Evolutionary conservation across 805 yeast genomes (phyloP).

Genomic region (Lipomyces yamadae): DNA sequence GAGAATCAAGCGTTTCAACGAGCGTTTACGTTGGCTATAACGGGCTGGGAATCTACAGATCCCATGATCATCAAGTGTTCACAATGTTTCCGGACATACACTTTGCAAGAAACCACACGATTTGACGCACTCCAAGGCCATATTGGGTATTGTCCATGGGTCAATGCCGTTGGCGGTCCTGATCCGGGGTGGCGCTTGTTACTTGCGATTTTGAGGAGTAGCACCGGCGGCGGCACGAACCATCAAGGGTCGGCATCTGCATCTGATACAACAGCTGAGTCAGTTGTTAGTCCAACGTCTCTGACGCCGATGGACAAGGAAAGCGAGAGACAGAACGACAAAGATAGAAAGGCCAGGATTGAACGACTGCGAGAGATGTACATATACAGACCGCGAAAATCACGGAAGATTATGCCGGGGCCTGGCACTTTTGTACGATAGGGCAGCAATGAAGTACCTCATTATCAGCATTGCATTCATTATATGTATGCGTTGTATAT

Average conservation of each 20-base stretch:
- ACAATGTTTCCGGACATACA: background rate
- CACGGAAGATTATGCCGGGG: background rate
- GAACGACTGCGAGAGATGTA: constrained; percentile 24
- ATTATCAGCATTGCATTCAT: too few relatives aligned
- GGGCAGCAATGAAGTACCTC: background rate
- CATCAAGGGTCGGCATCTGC: background rate
- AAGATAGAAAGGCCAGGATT: constrained; percentile 18
- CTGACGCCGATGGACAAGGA: background rate
- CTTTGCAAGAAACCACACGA: background rate
- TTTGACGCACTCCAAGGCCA: constrained; percentile 26
- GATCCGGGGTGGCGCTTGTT: constrained; percentile 32
- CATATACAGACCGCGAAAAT: constrained; percentile 20
- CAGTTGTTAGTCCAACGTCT: constrained; percentile 3
- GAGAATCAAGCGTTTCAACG: background rate
- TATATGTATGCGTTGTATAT: background rate
- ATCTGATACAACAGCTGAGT: background rate
- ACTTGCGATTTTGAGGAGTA: constrained; percentile 19
- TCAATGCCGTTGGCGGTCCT: constrained; percentile 4
- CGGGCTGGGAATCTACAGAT: constrained; percentile 12
- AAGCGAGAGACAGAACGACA: constrained; percentile 10
- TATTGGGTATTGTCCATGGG: constrained; percentile 38
- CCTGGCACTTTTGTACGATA: background rate
- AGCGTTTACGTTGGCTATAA: constrained; percentile 5
- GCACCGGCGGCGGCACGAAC: background rate
- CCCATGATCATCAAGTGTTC: constrained; percentile 4